A percentile compares a stretch with the other conserved stretches of the same genome.
Evolutionary conservation across 148 eudicot species (phyloP).

Genomic region (Diospyros kaki): DNA sequence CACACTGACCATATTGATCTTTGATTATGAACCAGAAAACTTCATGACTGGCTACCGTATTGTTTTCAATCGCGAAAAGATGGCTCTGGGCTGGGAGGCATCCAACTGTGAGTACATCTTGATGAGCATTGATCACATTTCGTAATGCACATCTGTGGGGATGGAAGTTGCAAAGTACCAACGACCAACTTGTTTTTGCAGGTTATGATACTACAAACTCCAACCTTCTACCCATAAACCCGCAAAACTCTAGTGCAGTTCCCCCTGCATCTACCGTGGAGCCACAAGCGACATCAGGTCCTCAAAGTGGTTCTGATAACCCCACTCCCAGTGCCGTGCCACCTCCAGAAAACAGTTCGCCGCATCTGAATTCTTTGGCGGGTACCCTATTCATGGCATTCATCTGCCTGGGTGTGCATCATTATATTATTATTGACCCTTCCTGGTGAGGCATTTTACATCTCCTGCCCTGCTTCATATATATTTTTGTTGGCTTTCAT

Average conservation of each 20-base stretch:
- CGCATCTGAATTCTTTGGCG: slow-evolving; percentile 4
- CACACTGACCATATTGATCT: neutral
- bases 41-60: slow-evolving; percentile 85
- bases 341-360: slow-evolving; percentile 16
- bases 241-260: slow-evolving; percentile 21
- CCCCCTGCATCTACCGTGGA: slow-evolving; percentile 47
- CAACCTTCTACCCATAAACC: slow-evolving; percentile 41
- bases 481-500: neutral
- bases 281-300: slow-evolving; percentile 50
- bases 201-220: slow-evolving; percentile 46
- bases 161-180: neutral
- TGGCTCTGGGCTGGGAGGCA: slow-evolving; percentile 75
- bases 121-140: neutral
- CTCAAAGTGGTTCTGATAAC: neutral
- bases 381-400: neutral
- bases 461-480: neutral
- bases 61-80: slow-evolving; percentile 74
- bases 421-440: neutral
- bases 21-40: slow-evolving; percentile 50
- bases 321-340: neutral
- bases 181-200: slow-evolving; percentile 12
- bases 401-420: slow-evolving; percentile 2
- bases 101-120: slow-evolving; percentile 60
- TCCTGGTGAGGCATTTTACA: neutral
- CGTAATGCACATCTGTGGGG: neutral